Conservation (phyloP, 2,329 filamentous ascomycete genomes). For the Diaporthe sp. region DNA sequence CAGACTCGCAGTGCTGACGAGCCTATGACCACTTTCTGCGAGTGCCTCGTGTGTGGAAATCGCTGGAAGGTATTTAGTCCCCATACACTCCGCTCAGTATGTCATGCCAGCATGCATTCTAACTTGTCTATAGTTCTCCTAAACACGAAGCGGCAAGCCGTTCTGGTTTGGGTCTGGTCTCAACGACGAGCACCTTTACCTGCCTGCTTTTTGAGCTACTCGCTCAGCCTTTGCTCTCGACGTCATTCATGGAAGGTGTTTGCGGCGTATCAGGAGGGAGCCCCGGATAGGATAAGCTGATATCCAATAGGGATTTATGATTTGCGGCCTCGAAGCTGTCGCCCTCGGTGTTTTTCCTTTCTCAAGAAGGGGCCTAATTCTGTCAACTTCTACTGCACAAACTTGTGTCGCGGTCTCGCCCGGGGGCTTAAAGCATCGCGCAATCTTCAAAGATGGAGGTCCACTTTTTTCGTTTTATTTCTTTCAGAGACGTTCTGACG, state of each 20-base stretch:
- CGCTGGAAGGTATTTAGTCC: slow-evolving; percentile 74
- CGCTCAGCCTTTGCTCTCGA: slow-evolving; percentile 6
- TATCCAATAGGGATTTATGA: slow-evolving; percentile 33
- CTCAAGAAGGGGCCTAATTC: not conserved
- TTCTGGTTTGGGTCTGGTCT: not conserved
- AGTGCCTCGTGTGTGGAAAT: slow-evolving; percentile 77
- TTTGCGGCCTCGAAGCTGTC: slow-evolving; percentile 8
- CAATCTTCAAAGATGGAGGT: slow-evolving; percentile 7
- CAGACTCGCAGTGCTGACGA: slow-evolving; percentile 97
- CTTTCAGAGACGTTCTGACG: not conserved
- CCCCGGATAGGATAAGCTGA: slow-evolving; percentile 31
- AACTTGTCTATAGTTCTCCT: slow-evolving; percentile 47
- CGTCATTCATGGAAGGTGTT: slow-evolving; percentile 34
- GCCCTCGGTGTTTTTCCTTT: not conserved
- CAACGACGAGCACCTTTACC: not conserved
- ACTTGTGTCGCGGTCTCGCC: slow-evolving; percentile 8
- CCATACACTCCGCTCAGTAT: slow-evolving; percentile 43
- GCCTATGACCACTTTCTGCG: slow-evolving; percentile 85
- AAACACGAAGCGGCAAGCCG: slow-evolving; percentile 1
- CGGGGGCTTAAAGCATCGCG: slow-evolving; percentile 6
- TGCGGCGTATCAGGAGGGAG: slow-evolving; percentile 37
- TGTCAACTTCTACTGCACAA: slow-evolving; percentile 20
- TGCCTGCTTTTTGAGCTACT: slow-evolving; percentile 15
- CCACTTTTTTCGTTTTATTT: not conserved
- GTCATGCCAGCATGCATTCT: slow-evolving; percentile 27